Conservation (phyloP, 129 eudicot genomes). For the Centella asiatica region DNA sequence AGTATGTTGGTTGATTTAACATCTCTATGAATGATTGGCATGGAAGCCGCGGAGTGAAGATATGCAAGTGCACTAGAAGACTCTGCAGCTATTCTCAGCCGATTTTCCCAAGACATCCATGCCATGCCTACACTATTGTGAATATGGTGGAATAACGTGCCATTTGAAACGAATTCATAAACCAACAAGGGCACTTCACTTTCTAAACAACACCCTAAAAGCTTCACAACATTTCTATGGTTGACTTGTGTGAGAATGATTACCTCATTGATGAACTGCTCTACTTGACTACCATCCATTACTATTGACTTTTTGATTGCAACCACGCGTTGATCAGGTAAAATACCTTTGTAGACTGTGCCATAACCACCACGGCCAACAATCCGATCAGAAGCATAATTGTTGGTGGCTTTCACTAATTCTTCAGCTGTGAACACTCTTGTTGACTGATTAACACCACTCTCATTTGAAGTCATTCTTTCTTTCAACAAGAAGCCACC, state of each 20-base stretch:
- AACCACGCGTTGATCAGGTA: constrained; percentile 27
- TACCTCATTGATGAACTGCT: constrained; percentile 56
- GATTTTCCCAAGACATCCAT: constrained; percentile 41
- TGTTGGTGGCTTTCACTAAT: constrained; percentile 38
- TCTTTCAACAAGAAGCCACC: constrained; percentile 34
- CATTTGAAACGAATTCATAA: constrained; percentile 35
- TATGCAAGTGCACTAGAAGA: constrained; percentile 48
- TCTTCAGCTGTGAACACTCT: constrained; percentile 37
- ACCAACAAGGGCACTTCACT: constrained; percentile 46
- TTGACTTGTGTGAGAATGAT: constrained; percentile 35
- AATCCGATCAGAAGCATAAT: constrained; percentile 27
- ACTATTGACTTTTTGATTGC: constrained; percentile 43
- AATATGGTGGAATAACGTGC: constrained; percentile 25
- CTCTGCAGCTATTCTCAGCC: constrained; percentile 48
- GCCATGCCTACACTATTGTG: constrained; percentile 21
- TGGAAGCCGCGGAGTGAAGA: constrained; percentile 42
- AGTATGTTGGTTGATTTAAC: constrained; percentile 52
- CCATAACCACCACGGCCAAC: constrained; percentile 50
- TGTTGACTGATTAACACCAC: constrained; percentile 21
- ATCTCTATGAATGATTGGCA: constrained; percentile 47
- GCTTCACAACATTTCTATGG: constrained; percentile 43
- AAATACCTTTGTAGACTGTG: constrained; percentile 28
- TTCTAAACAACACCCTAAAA: constrained; percentile 48
- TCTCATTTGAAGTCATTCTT: constrained; percentile 16
- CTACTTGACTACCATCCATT: constrained; percentile 39